Evolutionary conservation across 352 stramenopile genomes (phyloP).

Genomic region (Phytopythium delawarense): DNA sequence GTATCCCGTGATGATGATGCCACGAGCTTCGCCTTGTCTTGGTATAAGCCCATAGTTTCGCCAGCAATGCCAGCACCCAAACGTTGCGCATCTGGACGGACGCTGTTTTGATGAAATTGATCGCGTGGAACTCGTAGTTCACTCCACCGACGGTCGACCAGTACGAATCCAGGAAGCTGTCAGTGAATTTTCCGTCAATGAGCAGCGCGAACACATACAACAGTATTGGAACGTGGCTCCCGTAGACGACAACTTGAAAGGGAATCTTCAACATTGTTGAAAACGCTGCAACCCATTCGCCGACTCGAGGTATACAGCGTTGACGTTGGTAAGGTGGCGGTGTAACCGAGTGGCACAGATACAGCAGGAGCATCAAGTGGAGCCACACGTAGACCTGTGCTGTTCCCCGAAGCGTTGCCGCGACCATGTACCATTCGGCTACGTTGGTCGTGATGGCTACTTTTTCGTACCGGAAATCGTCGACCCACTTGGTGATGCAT

Average conservation of each 20-base stretch:
- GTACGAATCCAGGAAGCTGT: constrained; percentile 34
- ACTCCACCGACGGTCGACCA: constrained; percentile 26
- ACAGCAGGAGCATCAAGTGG: constrained; percentile 22
- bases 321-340: neutral
- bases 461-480: constrained; percentile 57
- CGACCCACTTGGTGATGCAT: constrained; percentile 32
- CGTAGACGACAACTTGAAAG: constrained; percentile 51
- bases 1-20: constrained; percentile 12
- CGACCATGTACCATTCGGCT: constrained; percentile 24
- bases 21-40: constrained; percentile 3
- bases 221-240: constrained; percentile 31
- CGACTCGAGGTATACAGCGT: neutral
- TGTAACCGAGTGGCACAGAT: constrained; percentile 5
- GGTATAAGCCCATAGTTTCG: constrained; percentile 17
- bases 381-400: constrained; percentile 49
- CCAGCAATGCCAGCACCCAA: constrained; percentile 34
- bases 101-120: constrained; percentile 24
- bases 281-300: neutral
- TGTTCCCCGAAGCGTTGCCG: constrained; percentile 19
- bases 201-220: constrained; percentile 32
- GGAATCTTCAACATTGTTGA: constrained; percentile 32
- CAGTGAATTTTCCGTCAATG: constrained; percentile 37
- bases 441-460: constrained; percentile 30
- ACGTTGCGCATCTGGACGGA: constrained; percentile 44
- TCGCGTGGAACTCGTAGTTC: constrained; percentile 14